Conservation (phyloP, 2,329 filamentous ascomycete species). For the Colletotrichum tofieldiae region DNA sequence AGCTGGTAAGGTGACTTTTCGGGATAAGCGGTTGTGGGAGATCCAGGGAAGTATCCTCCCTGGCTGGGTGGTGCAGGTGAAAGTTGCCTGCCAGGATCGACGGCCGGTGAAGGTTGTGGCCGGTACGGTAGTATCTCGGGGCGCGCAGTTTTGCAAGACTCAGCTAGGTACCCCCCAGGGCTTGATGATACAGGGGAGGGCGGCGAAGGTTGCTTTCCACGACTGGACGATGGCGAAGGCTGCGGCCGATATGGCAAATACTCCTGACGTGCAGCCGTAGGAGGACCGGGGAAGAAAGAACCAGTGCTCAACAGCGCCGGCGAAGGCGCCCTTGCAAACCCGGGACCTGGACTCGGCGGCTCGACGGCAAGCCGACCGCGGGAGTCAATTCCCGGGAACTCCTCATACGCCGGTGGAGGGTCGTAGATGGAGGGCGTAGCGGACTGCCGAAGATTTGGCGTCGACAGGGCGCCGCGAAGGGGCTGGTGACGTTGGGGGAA, state of each 20-base stretch:
- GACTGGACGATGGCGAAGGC: not conserved
- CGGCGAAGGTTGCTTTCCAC: not conserved
- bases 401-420: conserved; percentile 32
- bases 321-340: conserved; percentile 6
- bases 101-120: conserved; percentile 4
- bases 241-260: conserved; percentile 9
- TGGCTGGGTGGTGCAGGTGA: not conserved
- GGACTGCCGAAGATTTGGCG: conserved; percentile 38
- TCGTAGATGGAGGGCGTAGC: conserved; percentile 18
- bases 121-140: conserved; percentile 2
- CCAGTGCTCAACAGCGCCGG: not conserved
- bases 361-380: conserved; percentile 21
- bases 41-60: not conserved
- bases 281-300: not conserved
- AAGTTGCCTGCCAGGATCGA: not conserved
- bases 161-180: not conserved
- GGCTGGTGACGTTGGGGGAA: conserved; percentile 30
- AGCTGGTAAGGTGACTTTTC: not conserved
- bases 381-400: conserved; percentile 31
- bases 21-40: not conserved
- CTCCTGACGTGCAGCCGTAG: not conserved
- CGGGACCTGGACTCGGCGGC: not conserved
- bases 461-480: conserved; percentile 32
- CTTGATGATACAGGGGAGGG: not conserved
- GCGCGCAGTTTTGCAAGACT: not conserved